These are phyloP conservation scores for Hygrophila difformis DNA, from an alignment of 257 asterid species.

Conservation along the genomic window DNA sequence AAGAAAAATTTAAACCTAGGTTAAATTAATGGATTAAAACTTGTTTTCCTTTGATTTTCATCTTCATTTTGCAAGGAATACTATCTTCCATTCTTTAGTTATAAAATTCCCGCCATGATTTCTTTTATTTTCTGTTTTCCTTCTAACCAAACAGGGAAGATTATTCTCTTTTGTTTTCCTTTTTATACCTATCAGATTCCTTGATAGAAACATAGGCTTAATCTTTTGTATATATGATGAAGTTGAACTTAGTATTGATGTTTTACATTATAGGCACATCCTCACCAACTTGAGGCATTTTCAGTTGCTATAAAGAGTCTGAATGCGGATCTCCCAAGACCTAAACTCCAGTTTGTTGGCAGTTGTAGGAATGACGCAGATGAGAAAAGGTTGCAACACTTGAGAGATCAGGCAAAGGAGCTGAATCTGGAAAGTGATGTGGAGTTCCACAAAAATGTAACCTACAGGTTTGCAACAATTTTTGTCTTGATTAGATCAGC, in stretches of 20 bases:
- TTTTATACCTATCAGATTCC: too few relatives aligned
- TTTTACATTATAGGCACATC: slow-evolving; percentile 54
- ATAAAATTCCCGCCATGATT: too few relatives aligned
- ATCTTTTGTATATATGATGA: slow-evolving; percentile 13
- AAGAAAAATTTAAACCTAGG: too few relatives aligned
- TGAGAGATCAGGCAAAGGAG: slow-evolving; percentile 61
- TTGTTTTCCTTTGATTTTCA: too few relatives aligned
- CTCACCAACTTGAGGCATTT: slow-evolving; percentile 89
- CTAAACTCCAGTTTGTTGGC: slow-evolving; percentile 83
- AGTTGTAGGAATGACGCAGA: slow-evolving; percentile 97
- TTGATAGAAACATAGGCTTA: too few relatives aligned
- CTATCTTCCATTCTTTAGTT: too few relatives aligned
- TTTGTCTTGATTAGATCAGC: too few relatives aligned
- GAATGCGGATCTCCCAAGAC: slow-evolving; percentile 49
- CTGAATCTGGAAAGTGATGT: slow-evolving; percentile 63
- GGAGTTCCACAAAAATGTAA: slow-evolving; percentile 82
- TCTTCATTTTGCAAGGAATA: too few relatives aligned
- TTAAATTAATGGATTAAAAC: too few relatives aligned
- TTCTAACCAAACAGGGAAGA: too few relatives aligned
- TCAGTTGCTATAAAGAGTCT: slow-evolving; percentile 48
- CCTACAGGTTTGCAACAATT: slow-evolving; percentile 54
- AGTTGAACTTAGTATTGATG: slow-evolving; percentile 19
- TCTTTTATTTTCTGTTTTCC: too few relatives aligned
- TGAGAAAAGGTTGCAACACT: slow-evolving; percentile 71
- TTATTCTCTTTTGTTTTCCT: too few relatives aligned